Evolutionary conservation across 208 protist genomes (phyloP), one percentile per base, ranked within the genome.

Genomic region (Acanthamoeba pearcei): DNA sequence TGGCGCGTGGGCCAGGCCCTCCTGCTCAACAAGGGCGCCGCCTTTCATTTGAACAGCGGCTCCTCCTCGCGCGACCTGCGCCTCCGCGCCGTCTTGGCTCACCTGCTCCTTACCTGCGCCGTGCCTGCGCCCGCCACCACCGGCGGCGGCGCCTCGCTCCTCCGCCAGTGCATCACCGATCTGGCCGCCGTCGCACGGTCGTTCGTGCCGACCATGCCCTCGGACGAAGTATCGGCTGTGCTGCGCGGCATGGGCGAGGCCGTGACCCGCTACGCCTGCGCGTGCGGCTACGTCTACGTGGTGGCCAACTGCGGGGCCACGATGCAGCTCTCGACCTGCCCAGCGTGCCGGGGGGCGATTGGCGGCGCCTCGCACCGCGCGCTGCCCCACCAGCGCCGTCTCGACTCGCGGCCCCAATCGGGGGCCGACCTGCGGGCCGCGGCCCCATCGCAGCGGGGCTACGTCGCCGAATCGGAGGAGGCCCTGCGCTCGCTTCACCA

Each of bases 301-400:
- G 70, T 78, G n/a, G 70, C 70, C n/a, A 32, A 78, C n/a, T 78
- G 70, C 35, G 70, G 70, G 35, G 70, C 32, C 70, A 78, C 70
- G 19, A 78, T 78, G 70, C 70, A 78, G 35, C 70, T 78, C 32
- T 78, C 70, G 35, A 78, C 70, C n/a, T 78, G 70, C 70, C 70
- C 70, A 46, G n/a, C 70, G 70, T 78, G 70, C 70, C n/a, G n/a
- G 64, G 35, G 32, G 32, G 35, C 32, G 32, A 78, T 78, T 78
- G 70, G 70, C 9, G 70, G 70, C 13, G 70, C n/a, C n/a, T 32
- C 70, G n/a, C 70, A 78, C 70, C n/a, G 35, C 32, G 32, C 70
- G n/a, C 70, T 46, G 70, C 13, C 70, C 70, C 35, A 32, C 35
- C 70, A 78, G 35, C n/a, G 32, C n/a, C 70, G 19, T 78, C 70